Evolutionary conservation across 2,329 filamentous ascomycete genomes (phyloP), one percentile per base, ranked within the genome.

Genomic region (Botrytis sinoallii): DNA sequence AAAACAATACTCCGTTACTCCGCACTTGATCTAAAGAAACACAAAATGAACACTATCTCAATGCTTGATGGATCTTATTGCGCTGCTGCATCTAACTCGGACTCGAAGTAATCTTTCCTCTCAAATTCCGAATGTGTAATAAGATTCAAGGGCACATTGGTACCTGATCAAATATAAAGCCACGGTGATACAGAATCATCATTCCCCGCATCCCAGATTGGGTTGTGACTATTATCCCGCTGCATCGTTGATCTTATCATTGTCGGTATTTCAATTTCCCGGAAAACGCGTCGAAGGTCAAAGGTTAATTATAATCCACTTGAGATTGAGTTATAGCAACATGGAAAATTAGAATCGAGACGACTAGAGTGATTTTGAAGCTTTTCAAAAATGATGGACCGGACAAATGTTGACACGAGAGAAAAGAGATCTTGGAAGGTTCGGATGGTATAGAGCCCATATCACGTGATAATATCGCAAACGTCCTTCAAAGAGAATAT

Each of bases 41-140:
- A 48, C 29, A 48, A 18, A 22, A 35, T 32, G 68, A 71, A 59
- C 64, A 71, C 57, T 71, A 63, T 52, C 42, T 71, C 69, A 48
- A 60, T 29, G 25, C 32, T 59, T 20, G 40, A 48, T 48, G 7
- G 25, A 46, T 25, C 32, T 16, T 35, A 8, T 48, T 18, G n/a
- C 52, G 29, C 12, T 4, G n/a, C 38, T 48, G 29, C 25, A 48
- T n/a, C 7, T 1, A 48, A 29, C 16, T 64, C 38, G 10, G 40
- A 40, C n/a, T n/a, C 61, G 40, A 20, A 44, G 18, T 22, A n/a
- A 10, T 22, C 16, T 64, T 20, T 48, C 6, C 1, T n/a, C 46
- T 22, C 42, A 65, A 35, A 20, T 6, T 48, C 29, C n/a, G 20
- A 35, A 16, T 9, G 38, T 64, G 14, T 29, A 12, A 64, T 5